phyloP scores from a whole-genome alignment of 345 rosid species.

The Brassica napus region DNA sequence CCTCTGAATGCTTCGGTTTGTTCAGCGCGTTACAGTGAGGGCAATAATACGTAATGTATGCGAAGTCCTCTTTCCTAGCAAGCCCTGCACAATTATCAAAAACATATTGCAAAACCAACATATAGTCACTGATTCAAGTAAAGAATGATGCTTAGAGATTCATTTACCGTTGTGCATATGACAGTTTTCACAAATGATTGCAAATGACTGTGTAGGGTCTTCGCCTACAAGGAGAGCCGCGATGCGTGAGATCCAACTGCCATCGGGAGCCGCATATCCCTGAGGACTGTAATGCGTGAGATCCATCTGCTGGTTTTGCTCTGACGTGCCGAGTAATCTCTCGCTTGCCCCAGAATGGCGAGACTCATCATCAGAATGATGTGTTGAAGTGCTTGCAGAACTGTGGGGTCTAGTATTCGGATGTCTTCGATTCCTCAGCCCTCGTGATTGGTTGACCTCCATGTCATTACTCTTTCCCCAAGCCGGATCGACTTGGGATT shows the following conservation, averaged over 20 bases:
- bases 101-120: constrained; percentile 9
- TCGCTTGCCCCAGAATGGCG: constrained; percentile 42
- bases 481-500: constrained; percentile 48
- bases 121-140: not conserved
- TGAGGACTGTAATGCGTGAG: constrained; percentile 67
- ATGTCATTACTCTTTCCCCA: constrained; percentile 65
- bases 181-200: constrained; percentile 93
- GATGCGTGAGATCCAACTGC: constrained; percentile 87
- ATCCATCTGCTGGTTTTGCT: constrained; percentile 55
- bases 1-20: constrained; percentile 57
- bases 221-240: constrained; percentile 98
- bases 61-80: constrained; percentile 82
- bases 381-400: constrained; percentile 49
- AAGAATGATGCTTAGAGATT: not conserved
- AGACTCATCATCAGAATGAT: constrained; percentile 48
- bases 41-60: constrained; percentile 76
- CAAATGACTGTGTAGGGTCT: constrained; percentile 90
- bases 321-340: constrained; percentile 43
- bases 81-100: constrained; percentile 55
- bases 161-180: constrained; percentile 91
- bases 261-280: constrained; percentile 53
- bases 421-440: constrained; percentile 71
- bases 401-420: constrained; percentile 49
- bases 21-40: constrained; percentile 89
- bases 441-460: constrained; percentile 61